Percentiles rank a stretch among this genome's conserved stretches.
Conservation (phyloP, 2,329 filamentous ascomycete species). For the Beauveria caledonica region DNA sequence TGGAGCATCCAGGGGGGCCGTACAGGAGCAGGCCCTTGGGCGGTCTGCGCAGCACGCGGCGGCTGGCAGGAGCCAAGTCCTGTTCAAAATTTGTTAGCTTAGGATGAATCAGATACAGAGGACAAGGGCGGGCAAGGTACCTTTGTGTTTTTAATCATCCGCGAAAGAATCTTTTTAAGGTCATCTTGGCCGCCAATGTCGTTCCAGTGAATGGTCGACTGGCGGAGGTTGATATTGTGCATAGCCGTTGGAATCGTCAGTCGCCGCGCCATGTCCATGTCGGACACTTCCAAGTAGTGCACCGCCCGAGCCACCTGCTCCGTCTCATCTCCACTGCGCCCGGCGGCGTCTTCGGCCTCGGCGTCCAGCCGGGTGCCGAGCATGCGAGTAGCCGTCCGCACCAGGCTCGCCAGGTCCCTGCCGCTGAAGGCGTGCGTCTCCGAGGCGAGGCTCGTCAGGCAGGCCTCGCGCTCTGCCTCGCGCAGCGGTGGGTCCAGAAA, state of each 20-base stretch:
- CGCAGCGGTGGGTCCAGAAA: constrained; percentile 43
- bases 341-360: constrained; percentile 5
- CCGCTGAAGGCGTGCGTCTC: constrained; percentile 84
- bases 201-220: constrained; percentile 74
- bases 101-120: neutral
- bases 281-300: constrained; percentile 31
- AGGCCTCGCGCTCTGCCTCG: constrained; percentile 39
- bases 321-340: neutral
- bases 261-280: constrained; percentile 58
- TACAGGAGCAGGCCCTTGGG: constrained; percentile 83
- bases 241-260: constrained; percentile 75
- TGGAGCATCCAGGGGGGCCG: constrained; percentile 88
- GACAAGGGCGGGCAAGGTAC: constrained; percentile 16
- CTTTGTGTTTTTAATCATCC: constrained; percentile 37
- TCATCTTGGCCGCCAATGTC: constrained; percentile 80
- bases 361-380: constrained; percentile 19
- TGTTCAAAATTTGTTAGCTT: constrained; percentile 12
- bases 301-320: neutral
- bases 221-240: constrained; percentile 81
- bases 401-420: constrained; percentile 61
- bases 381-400: constrained; percentile 28
- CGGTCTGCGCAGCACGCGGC: constrained; percentile 40
- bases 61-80: constrained; percentile 24
- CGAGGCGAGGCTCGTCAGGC: constrained; percentile 55
- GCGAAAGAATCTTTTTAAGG: constrained; percentile 56